Evolutionary conservation across 2,329 filamentous ascomycete species (phyloP), one percentile per base, ranked within the genome.

Genomic region (Microcera coccophila): DNA sequence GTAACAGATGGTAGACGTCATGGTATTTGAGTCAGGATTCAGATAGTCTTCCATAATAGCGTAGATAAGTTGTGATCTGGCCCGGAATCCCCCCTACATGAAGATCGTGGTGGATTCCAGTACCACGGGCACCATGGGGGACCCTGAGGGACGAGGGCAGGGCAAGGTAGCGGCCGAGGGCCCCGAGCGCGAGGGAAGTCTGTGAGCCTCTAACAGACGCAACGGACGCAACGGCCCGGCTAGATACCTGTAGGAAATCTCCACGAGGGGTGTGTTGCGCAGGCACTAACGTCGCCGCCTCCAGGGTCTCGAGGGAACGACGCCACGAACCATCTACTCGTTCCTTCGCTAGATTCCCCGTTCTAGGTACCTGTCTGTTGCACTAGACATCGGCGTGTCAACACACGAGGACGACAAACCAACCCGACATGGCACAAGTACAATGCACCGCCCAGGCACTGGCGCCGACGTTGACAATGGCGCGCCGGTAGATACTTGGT

Each of bases 141-240:
- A 53, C 53, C 55, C 47, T 57, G 53, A 46, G 41, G n/a, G n/a
- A n/a, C n/a, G n/a, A n/a, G n/a, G n/a, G n/a, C n/a, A n/a, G n/a
- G n/a, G n/a, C n/a, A n/a, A n/a, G 31, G 44, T 52, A 57, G 54
- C 50, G 54, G 45, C 49, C 45, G 45, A 44, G 48, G 45, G 38
- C 39, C 43, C 36, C 52, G 53, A 38, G 29, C 38, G 32, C 29
- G 36, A 36, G 41, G 18, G 22, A 24, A 17, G 18, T n/a, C 29
- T 32, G 29, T 46, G 35, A 39, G 15, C 37, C 11, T 17, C 22
- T 36, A 11, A 33, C 36, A 34, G 17, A 38, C 33, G 33, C 33
- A 36, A 22, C 19, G 19, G 26, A 18, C 39, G 41, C 39, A 42
- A 46, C 45, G 35, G 37, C 36, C 40, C 41, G 37, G 24, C 21